A percentile compares a stretch with the other conserved stretches of the same genome.
phyloP scores from a whole-genome alignment of 345 rosid genomes.

The Salix koriyanagi region DNA sequence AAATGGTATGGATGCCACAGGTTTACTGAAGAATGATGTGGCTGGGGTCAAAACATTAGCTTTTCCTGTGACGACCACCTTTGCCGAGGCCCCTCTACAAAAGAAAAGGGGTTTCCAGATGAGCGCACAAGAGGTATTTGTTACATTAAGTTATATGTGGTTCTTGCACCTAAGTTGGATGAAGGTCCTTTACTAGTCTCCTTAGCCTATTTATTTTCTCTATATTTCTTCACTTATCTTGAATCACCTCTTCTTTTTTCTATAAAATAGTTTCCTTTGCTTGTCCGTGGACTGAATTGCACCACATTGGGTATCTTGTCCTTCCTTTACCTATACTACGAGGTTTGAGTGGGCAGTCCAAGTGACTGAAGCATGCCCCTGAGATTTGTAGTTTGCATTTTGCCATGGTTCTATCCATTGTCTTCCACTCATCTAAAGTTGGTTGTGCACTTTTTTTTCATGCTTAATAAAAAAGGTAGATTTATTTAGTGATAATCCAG shows the following conservation, averaged over 20 bases:
- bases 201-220: background rate
- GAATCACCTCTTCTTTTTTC: background rate
- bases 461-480: too few species aligned
- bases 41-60: constrained; percentile 26
- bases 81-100: constrained; percentile 25
- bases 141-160: background rate
- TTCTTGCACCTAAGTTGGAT: background rate
- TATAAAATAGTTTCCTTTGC: too few species aligned
- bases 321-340: too few species aligned
- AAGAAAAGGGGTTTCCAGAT: constrained; percentile 62
- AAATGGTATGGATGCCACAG: constrained; percentile 29
- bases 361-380: background rate
- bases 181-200: background rate
- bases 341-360: too few species aligned
- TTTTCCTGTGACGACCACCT: constrained; percentile 32
- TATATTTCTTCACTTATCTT: background rate
- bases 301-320: too few species aligned
- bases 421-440: background rate
- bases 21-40: constrained; percentile 24
- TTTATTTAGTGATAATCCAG: too few species aligned
- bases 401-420: background rate
- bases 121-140: constrained; percentile 74
- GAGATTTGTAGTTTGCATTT: background rate
- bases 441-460: background rate
- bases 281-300: too few species aligned